Conservation (phyloP, 306 rosid species). For the Casuarina equisetifolia region DNA sequence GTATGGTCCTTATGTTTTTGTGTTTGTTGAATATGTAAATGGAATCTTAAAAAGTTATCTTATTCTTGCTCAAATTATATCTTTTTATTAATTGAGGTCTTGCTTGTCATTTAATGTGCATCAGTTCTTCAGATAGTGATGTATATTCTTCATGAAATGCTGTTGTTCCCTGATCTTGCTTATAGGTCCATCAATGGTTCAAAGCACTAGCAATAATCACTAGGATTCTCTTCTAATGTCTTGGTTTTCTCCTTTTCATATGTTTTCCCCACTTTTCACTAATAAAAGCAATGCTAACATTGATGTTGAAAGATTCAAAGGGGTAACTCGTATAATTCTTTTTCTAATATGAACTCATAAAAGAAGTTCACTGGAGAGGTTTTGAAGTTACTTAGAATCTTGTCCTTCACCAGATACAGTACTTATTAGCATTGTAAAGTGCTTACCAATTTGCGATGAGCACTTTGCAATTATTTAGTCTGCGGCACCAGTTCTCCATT, state of each 20-base stretch:
- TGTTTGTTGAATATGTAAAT: background rate
- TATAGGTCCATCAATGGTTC: background rate
- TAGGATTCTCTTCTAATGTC: background rate
- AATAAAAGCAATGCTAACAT: background rate
- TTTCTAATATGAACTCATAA: background rate
- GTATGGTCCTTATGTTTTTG: background rate
- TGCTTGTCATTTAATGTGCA: background rate
- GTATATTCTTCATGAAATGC: conserved; percentile 4
- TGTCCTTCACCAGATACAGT: background rate
- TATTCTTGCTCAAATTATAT: background rate
- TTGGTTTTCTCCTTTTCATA: background rate
- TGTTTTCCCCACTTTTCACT: background rate
- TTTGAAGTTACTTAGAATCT: background rate
- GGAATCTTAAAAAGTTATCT: background rate
- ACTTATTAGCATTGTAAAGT: background rate
- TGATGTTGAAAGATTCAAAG: background rate
- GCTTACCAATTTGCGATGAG: background rate
- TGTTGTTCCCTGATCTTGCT: background rate
- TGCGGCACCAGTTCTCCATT: background rate
- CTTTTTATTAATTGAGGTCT: background rate
- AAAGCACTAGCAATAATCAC: background rate
- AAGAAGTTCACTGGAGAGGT: background rate
- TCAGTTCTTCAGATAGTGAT: background rate
- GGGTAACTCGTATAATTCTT: background rate
- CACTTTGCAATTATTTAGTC: background rate